phyloP scores from a whole-genome alignment of 1,284 basidiomycete species.

The Entoloma clypeatum region DNA sequence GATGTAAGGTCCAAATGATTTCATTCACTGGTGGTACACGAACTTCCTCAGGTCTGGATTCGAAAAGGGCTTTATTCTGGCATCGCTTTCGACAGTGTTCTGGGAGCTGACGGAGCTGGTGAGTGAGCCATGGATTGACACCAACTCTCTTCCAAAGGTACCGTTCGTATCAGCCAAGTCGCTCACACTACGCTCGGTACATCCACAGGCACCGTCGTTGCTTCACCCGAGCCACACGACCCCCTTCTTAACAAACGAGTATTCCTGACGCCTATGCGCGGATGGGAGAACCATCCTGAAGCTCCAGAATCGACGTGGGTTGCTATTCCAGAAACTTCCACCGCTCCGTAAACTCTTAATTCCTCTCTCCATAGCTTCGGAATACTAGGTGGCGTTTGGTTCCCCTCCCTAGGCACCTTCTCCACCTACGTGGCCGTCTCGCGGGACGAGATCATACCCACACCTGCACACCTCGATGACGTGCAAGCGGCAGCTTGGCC shows the following conservation, averaged over 20 bases:
- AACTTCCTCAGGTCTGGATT: conserved; percentile 61
- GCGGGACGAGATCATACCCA: conserved; percentile 62
- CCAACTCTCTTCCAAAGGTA: not conserved
- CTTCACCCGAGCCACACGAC: conserved; percentile 50
- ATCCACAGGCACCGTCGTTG: conserved; percentile 56
- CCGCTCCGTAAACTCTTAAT: conserved; percentile 1
- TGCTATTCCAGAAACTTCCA: not conserved
- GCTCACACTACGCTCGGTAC: not conserved
- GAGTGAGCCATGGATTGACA: conserved; percentile 14
- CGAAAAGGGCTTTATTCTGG: conserved; percentile 68
- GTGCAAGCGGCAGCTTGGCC: conserved; percentile 76
- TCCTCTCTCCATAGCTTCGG: conserved; percentile 41
- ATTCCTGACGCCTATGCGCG: conserved; percentile 72
- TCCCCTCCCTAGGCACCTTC: conserved; percentile 66
- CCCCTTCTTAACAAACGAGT: conserved; percentile 61
- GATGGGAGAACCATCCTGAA: conserved; percentile 65
- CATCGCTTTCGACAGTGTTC: conserved; percentile 54
- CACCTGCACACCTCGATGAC: conserved; percentile 69
- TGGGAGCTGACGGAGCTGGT: conserved; percentile 79
- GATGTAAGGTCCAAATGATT: no score
- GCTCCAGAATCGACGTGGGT: conserved; percentile 52
- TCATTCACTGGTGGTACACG: no score
- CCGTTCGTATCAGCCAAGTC: not conserved
- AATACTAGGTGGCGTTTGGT: conserved; percentile 54
- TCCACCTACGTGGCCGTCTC: conserved; percentile 74